Evolutionary conservation across 495 filamentous ascomycete genomes (phyloP), one percentile per base, ranked within the genome.

Genomic region (Neurospora sp.): DNA sequence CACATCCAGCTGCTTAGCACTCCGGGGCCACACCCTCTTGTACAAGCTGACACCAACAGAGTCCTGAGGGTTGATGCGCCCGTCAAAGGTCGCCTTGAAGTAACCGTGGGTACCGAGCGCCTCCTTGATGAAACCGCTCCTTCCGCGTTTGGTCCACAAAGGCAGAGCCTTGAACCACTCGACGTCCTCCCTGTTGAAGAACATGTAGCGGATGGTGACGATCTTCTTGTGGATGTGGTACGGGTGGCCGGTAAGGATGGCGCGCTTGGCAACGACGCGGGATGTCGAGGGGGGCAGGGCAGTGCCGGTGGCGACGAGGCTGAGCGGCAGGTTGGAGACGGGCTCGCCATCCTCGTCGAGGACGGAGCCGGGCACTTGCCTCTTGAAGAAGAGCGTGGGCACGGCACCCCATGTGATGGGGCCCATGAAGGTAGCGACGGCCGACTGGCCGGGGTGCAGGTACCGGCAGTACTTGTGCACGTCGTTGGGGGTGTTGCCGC

Each of bases 31-130:
- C 59, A 97, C 91, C 61, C 94, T 85, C 89, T 98, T 98, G 81
- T 96, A 97, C 80, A 98, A 78, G 86, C 92, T 94, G 74, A 98
- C 91, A 42, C 93, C 96, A 45, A 99, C 89, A 6, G 93, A 89
- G 80, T 99, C 96, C 82, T 96, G 91, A 6, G 96, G 94, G 82
- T 97, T 97, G 80, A 98, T 93, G 79, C 90, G 92, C 35, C 90
- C 93, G 81, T 99, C 96, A 84, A 99, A 99, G 27, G 92, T 97
- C 7, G 94, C 95, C 88, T 99, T 99, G 86, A 98, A 98, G 84
- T 98, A 99, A 69, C 96, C 96, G 83, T 99, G 96, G 38, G 96
- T 99, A 77, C 96, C 96, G 74, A 99, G 83, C 75, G 90, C 87
- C 85, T 99, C 96, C 85, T 97, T 97, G 82, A 98, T 89, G 76